These are phyloP conservation scores for Adenanthera pavonina DNA, from an alignment of 306 rosid genomes.

Conservation along the genomic window DNA sequence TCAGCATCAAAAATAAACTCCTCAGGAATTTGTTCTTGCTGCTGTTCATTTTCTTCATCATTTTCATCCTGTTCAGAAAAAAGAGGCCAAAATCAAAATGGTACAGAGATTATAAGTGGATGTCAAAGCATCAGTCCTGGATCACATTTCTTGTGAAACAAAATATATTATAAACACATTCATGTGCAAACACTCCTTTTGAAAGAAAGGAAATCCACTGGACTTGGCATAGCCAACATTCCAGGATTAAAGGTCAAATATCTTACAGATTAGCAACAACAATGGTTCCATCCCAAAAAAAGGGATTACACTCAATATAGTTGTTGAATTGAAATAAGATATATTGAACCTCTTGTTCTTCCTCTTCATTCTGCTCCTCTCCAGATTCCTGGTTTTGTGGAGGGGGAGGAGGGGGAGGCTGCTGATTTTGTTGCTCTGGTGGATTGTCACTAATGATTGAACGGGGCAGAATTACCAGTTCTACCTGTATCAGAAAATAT, in stretches of 20 bases:
- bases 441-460: conserved; percentile 79
- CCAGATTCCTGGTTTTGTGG: conserved; percentile 93
- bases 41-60: conserved; percentile 80
- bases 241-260: conserved; percentile 4
- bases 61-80: conserved; percentile 68
- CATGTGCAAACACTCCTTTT: conserved; percentile 35
- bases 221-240: conserved; percentile 26
- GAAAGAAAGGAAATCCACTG: conserved; percentile 36
- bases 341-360: conserved; percentile 72
- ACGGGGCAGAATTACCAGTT: conserved; percentile 92
- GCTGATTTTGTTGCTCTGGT: conserved; percentile 94
- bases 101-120: conserved; percentile 5
- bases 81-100: conserved; percentile 26
- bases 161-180: conserved; percentile 27
- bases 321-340: conserved; percentile 35
- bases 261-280: background rate
- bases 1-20: conserved; percentile 95
- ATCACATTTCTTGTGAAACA: conserved; percentile 18
- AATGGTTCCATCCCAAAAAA: background rate
- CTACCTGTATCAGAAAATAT: conserved; percentile 68
- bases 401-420: conserved; percentile 95
- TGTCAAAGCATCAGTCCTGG: conserved; percentile 1
- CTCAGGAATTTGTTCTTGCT: conserved; percentile 90
- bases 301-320: conserved; percentile 2
- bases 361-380: conserved; percentile 86